Percentiles rank a stretch among this genome's conserved stretches.
These are phyloP conservation scores for Orbilia oligospora DNA, from an alignment of 2,329 filamentous ascomycete genomes.

Conservation along the genomic window DNA sequence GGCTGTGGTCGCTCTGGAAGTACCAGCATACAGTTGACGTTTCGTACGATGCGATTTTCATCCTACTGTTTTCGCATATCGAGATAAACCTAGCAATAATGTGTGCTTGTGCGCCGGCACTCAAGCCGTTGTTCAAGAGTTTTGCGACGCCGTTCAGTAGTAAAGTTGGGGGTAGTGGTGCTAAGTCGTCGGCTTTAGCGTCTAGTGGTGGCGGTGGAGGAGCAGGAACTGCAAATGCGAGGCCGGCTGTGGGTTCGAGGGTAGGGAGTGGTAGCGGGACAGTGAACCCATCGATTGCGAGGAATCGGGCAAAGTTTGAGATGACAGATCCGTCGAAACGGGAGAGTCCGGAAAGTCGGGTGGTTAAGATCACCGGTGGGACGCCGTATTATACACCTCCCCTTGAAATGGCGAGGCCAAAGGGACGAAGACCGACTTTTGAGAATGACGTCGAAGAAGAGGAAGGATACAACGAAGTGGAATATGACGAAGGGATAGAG, in stretches of 20 bases:
- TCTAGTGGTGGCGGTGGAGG: constrained; percentile 67
- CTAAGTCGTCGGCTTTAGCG: constrained; percentile 66
- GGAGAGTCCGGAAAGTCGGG: constrained; percentile 37
- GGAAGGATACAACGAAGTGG: background rate
- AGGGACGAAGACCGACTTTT: background rate
- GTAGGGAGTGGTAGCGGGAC: background rate
- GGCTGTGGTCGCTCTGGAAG: constrained; percentile 52
- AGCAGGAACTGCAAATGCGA: background rate
- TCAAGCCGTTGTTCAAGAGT: constrained; percentile 60
- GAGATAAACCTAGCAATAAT: constrained; percentile 63
- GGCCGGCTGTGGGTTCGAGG: background rate
- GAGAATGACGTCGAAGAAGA: background rate
- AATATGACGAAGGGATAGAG: too few relatives aligned
- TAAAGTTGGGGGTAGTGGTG: constrained; percentile 2
- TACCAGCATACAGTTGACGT: constrained; percentile 53
- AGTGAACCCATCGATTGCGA: constrained; percentile 27
- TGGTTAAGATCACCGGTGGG: constrained; percentile 50
- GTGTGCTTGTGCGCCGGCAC: constrained; percentile 63
- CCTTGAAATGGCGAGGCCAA: background rate
- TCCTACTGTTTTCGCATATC: constrained; percentile 62
- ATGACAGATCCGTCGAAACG: background rate
- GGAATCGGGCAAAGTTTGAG: constrained; percentile 52
- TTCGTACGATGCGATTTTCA: constrained; percentile 58
- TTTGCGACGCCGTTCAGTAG: constrained; percentile 43
- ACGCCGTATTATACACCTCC: constrained; percentile 55